phyloP scores from a whole-genome alignment of 768 basidiomycete genomes.

The Lactarius sanguifluus region DNA sequence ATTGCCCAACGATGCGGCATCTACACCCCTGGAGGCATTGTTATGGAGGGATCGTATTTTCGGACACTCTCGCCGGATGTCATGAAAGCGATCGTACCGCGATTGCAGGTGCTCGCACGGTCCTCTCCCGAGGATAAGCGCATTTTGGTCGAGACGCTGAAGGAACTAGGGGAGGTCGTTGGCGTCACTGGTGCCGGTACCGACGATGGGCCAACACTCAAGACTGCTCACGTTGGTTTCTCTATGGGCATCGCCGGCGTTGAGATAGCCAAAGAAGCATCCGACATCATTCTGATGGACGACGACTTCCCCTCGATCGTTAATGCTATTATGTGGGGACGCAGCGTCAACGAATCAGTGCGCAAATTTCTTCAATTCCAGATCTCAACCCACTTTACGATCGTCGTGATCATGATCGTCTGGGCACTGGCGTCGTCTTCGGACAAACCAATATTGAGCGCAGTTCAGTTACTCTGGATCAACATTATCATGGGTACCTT shows the following conservation, averaged over 20 bases:
- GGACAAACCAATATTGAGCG: conserved; percentile 85
- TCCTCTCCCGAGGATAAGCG: conserved; percentile 98
- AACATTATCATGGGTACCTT: conserved; percentile 99
- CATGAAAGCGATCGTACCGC: conserved; percentile 80
- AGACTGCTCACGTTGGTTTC: conserved; percentile 95
- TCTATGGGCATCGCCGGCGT: conserved; percentile 97
- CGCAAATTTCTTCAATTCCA: conserved; percentile 98
- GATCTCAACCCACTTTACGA: conserved; percentile 91
- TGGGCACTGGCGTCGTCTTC: conserved; percentile 76
- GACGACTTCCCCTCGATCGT: conserved; percentile 96
- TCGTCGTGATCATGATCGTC: conserved; percentile 90
- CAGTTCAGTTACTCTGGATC: conserved; percentile 98
- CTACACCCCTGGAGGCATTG: conserved; percentile 87
- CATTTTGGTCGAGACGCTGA: conserved; percentile 84
- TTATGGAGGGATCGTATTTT: conserved; percentile 98
- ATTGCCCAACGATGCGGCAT: conserved; percentile 97
- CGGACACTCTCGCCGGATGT: conserved; percentile 71
- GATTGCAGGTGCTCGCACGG: conserved; percentile 97
- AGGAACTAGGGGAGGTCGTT: conserved; percentile 83
- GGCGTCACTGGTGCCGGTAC: conserved; percentile 98
- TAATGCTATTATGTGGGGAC: conserved; percentile 98
- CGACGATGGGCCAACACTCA: conserved; percentile 95
- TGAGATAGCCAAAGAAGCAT: conserved; percentile 98
- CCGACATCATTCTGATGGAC: conserved; percentile 98
- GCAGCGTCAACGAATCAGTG: conserved; percentile 96